Percentiles rank a stretch among this genome's conserved stretches.
These are phyloP conservation scores for Ustilago lituana DNA, from an alignment of 1,284 basidiomycete genomes.

Conservation along the genomic window DNA sequence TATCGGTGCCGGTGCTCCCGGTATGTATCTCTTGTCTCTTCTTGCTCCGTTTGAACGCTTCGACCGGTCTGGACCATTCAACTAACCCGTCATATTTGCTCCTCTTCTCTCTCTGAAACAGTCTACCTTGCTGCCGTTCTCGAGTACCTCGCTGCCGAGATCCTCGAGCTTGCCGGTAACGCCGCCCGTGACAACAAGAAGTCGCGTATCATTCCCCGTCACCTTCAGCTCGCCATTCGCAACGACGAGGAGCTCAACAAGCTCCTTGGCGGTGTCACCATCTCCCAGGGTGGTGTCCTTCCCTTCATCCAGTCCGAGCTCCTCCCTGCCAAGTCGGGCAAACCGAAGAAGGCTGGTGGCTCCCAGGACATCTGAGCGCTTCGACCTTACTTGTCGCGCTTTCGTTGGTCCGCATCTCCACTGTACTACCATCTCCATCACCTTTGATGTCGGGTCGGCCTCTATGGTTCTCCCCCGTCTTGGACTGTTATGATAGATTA, in stretches of 20 bases:
- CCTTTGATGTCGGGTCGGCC: slow-evolving; percentile 3
- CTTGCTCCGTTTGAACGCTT: too few species aligned
- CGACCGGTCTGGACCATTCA: neutral
- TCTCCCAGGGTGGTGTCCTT: slow-evolving; percentile 84
- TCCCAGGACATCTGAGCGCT: slow-evolving; percentile 64
- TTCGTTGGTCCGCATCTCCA: slow-evolving; percentile 24
- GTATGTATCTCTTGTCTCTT: slow-evolving; percentile 69
- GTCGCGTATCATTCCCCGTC: slow-evolving; percentile 94
- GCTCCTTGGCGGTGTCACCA: slow-evolving; percentile 72
- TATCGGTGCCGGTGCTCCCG: slow-evolving; percentile 79
- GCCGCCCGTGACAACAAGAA: slow-evolving; percentile 95
- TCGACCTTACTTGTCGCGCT: slow-evolving; percentile 9
- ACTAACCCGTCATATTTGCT: neutral
- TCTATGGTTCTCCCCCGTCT: slow-evolving; percentile 3
- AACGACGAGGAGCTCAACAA: slow-evolving; percentile 87
- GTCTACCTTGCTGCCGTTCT: slow-evolving; percentile 90
- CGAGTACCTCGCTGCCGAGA: slow-evolving; percentile 89
- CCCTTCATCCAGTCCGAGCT: slow-evolving; percentile 90
- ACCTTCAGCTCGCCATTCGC: slow-evolving; percentile 90
- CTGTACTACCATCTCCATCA: slow-evolving; percentile 24
- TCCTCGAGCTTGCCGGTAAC: slow-evolving; percentile 93
- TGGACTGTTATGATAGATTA: slow-evolving; percentile 22
- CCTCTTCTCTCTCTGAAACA: slow-evolving; percentile 64
- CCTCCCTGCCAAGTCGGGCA: slow-evolving; percentile 76
- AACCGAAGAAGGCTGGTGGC: slow-evolving; percentile 68